Percentiles rank a stretch among this genome's conserved stretches.
Conservation (phyloP, 805 yeast species). For the Yamadazyma ubonensis region DNA sequence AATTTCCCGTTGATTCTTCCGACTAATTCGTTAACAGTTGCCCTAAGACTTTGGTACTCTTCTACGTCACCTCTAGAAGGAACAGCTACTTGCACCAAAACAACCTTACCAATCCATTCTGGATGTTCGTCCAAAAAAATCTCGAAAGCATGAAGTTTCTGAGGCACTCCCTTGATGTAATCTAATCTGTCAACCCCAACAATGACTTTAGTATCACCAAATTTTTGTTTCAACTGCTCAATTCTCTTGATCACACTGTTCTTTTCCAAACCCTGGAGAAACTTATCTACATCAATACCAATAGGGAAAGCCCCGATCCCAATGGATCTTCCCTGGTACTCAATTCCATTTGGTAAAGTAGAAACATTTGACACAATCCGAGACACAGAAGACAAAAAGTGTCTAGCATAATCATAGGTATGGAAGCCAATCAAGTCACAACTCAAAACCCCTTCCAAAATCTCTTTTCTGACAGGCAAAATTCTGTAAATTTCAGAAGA, state of each 20-base stretch:
- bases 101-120: constrained; percentile 97
- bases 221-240: constrained; percentile 53
- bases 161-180: constrained; percentile 97
- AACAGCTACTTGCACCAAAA: constrained; percentile 93
- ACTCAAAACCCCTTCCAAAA: constrained; percentile 84
- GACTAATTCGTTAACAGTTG: constrained; percentile 92
- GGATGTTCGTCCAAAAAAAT: constrained; percentile 90
- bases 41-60: constrained; percentile 90
- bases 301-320: constrained; percentile 97
- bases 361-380: constrained; percentile 71
- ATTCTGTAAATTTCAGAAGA: constrained; percentile 94
- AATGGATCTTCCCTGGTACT: constrained; percentile 71
- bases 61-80: constrained; percentile 98
- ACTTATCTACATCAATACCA: constrained; percentile 94
- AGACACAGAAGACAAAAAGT: constrained; percentile 86
- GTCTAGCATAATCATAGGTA: constrained; percentile 98
- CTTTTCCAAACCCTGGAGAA: constrained; percentile 71
- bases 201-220: constrained; percentile 79
- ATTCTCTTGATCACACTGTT: constrained; percentile 66
- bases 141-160: constrained; percentile 93
- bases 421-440: constrained; percentile 97
- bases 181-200: constrained; percentile 97
- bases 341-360: constrained; percentile 89
- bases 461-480: constrained; percentile 91
- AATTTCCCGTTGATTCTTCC: constrained; percentile 95